phyloP scores from a whole-genome alignment of 495 filamentous ascomycete species.

The Thozetella sp. region DNA sequence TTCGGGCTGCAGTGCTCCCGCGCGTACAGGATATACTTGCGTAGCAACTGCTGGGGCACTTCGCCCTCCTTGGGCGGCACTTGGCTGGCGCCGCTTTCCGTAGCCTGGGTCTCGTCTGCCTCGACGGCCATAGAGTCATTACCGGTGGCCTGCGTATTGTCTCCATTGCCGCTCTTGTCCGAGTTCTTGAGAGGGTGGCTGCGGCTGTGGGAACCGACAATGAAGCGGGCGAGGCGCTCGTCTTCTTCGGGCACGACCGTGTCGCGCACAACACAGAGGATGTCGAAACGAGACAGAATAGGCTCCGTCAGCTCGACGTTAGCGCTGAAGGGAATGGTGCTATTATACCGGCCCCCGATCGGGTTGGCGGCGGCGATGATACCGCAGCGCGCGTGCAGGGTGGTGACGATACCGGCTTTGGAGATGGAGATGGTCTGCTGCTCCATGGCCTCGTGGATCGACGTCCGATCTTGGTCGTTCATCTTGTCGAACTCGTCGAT shows the following conservation, averaged over 20 bases:
- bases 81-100: constrained; percentile 13
- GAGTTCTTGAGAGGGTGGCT: constrained; percentile 76
- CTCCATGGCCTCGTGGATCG: constrained; percentile 99
- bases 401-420: constrained; percentile 98
- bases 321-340: constrained; percentile 88
- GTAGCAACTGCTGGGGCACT: constrained; percentile 87
- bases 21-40: constrained; percentile 98
- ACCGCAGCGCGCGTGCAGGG: constrained; percentile 94
- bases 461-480: constrained; percentile 98
- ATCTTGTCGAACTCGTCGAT: constrained; percentile 99
- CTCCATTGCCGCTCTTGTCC: constrained; percentile 32
- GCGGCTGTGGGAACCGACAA: constrained; percentile 88
- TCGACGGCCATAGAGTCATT: constrained; percentile 67
- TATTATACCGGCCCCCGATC: constrained; percentile 95
- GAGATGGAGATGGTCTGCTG: constrained; percentile 99
- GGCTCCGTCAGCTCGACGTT: constrained; percentile 98
- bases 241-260: constrained; percentile 97
- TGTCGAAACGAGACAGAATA: constrained; percentile 98
- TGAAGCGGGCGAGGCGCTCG: constrained; percentile 91
- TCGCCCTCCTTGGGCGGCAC: constrained; percentile 65
- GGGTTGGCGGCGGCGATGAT: constrained; percentile 98
- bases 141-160: constrained; percentile 31
- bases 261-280: constrained; percentile 95
- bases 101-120: constrained; percentile 31
- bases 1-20: constrained; percentile 89